A percentile compares a stretch with the other conserved stretches of the same genome.
These are phyloP conservation scores for Solanum okadae DNA, from an alignment of 257 asterid species.

Conservation along the genomic window DNA sequence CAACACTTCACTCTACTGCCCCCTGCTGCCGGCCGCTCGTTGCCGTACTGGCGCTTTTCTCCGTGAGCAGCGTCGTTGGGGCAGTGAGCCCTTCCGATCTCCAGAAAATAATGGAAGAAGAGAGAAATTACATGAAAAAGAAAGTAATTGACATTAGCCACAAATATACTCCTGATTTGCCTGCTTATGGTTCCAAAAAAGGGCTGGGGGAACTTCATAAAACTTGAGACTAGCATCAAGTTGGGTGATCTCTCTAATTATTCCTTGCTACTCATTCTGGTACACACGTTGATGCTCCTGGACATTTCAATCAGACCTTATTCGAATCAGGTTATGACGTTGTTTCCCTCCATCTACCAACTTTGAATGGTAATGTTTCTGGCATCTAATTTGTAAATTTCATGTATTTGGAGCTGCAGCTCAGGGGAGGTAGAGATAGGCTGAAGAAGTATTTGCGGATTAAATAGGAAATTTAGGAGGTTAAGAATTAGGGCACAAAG, in stretches of 20 bases:
- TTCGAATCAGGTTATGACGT: neutral
- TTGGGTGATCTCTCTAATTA: neutral
- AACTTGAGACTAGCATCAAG: neutral
- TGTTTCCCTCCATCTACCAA: neutral
- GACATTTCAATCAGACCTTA: neutral
- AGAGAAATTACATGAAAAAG: neutral
- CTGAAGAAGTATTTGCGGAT: no score
- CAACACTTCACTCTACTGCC: neutral
- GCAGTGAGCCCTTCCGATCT: neutral
- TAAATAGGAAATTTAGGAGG: no score
- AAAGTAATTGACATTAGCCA: neutral
- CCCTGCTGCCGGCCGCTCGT: no score
- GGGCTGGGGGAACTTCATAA: neutral
- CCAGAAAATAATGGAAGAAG: neutral
- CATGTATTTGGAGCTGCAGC: neutral
- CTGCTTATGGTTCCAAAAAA: neutral
- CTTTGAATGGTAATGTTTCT: neutral
- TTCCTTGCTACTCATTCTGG: neutral
- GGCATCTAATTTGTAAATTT: neutral
- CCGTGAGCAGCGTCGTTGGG: neutral
- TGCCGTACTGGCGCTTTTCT: neutral
- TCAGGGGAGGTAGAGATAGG: neutral
- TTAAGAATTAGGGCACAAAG: no score
- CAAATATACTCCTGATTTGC: neutral
- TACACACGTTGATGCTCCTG: constrained; percentile 1